phyloP scores from a whole-genome alignment of 345 rosid genomes.

The Xanthoceras sorbifolium region DNA sequence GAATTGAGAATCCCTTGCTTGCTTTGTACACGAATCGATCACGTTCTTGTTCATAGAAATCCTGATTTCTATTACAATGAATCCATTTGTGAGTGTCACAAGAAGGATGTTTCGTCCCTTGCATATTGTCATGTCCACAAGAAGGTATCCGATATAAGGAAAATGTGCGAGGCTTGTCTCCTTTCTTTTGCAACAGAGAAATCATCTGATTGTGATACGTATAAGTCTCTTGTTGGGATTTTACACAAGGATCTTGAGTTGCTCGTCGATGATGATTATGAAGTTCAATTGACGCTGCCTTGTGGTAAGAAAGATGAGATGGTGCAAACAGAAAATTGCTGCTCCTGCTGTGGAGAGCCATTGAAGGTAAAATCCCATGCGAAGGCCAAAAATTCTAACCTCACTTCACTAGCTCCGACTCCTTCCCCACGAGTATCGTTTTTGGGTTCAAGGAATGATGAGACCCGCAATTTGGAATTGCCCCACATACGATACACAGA shows the following conservation, averaged over 20 bases:
- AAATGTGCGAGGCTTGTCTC: conserved; percentile 90
- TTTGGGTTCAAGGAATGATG: conserved; percentile 26
- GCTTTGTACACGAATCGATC: conserved; percentile 85
- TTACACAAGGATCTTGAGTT: conserved; percentile 76
- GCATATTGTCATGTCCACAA: conserved; percentile 86
- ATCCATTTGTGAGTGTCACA: conserved; percentile 73
- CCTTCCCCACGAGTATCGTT: conserved; percentile 70
- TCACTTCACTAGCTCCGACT: conserved; percentile 53
- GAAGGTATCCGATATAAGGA: conserved; percentile 74
- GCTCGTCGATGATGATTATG: conserved; percentile 63
- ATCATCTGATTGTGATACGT: conserved; percentile 72
- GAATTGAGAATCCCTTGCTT: conserved; percentile 81
- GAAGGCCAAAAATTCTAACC: conserved; percentile 31
- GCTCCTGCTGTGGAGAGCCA: conserved; percentile 75
- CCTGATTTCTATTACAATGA: conserved; percentile 75
- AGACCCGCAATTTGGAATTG: conserved; percentile 30
- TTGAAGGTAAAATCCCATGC: conserved; percentile 49
- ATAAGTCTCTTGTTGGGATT: conserved; percentile 77
- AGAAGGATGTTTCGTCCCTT: conserved; percentile 72
- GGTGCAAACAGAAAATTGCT: conserved; percentile 27
- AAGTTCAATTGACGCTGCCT: conserved; percentile 44
- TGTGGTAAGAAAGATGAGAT: conserved; percentile 39
- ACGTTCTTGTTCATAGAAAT: conserved; percentile 44
- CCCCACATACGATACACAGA: conserved; percentile 39
- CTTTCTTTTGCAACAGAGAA: conserved; percentile 86